Evolutionary conservation across 2,329 filamentous ascomycete genomes (phyloP).

Genomic region (Fusarium oxysporum): DNA sequence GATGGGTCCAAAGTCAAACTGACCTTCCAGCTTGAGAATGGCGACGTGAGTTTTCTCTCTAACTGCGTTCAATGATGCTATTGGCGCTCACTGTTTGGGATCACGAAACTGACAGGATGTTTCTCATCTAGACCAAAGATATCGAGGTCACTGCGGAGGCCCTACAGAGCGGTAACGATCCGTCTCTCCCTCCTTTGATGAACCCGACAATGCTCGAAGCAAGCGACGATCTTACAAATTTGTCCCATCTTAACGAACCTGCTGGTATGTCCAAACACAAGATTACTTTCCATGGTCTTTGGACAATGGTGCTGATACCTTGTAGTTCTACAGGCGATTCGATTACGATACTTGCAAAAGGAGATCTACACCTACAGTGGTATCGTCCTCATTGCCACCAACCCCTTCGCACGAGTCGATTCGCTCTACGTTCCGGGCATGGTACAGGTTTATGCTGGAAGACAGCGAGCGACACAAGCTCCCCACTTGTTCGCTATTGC

Average conservation of each 20-base stretch:
- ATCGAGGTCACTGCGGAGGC: conserved; percentile 82
- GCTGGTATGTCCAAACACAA: conserved; percentile 72
- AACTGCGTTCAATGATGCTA: neutral
- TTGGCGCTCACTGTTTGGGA: neutral
- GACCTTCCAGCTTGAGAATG: conserved; percentile 90
- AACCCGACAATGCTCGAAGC: conserved; percentile 98
- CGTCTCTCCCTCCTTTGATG: conserved; percentile 90
- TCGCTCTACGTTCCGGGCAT: conserved; percentile 98
- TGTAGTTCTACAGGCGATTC: conserved; percentile 94
- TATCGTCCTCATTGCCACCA: conserved; percentile 97
- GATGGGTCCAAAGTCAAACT: conserved; percentile 89
- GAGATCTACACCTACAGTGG: conserved; percentile 99
- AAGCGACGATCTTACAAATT: conserved; percentile 95
- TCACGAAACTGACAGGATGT: conserved; percentile 23
- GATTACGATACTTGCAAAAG: conserved; percentile 95
- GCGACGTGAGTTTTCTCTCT: conserved; percentile 72
- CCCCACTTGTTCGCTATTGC: conserved; percentile 99
- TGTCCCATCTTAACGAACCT: conserved; percentile 98
- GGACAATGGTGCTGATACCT: conserved; percentile 36
- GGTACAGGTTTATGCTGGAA: conserved; percentile 99
- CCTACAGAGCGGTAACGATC: conserved; percentile 80
- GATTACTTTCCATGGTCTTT: neutral
- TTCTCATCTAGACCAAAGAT: conserved; percentile 69
- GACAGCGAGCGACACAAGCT: conserved; percentile 94
- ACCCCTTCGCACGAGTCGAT: conserved; percentile 96